Conservation (phyloP, 495 filamentous ascomycete genomes). For the Rhypophila decipiens region DNA sequence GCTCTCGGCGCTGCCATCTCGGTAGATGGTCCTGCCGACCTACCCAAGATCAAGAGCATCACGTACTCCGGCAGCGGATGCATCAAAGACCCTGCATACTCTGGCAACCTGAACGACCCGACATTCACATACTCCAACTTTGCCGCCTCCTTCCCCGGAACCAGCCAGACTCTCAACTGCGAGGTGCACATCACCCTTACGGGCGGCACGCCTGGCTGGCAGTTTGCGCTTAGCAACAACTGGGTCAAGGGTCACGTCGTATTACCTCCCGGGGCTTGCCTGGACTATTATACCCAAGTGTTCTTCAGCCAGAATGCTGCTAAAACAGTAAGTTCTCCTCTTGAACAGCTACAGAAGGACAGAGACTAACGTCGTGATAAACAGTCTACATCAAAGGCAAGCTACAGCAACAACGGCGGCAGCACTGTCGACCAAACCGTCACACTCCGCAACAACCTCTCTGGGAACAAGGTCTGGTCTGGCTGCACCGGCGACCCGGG, state of each 20-base stretch:
- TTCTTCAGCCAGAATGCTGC: conserved; percentile 35
- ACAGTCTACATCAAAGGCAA: not conserved
- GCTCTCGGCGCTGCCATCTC: not conserved
- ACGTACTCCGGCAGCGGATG: conserved; percentile 36
- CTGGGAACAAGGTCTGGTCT: conserved; percentile 27
- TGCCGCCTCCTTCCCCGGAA: conserved; percentile 21
- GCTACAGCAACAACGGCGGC: conserved; percentile 15
- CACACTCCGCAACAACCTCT: conserved; percentile 21
- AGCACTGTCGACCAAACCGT: conserved; percentile 23
- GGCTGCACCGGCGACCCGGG: conserved; percentile 32
- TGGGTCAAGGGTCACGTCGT: conserved; percentile 26
- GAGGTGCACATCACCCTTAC: conserved; percentile 30
- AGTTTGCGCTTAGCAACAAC: conserved; percentile 31
- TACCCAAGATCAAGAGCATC: conserved; percentile 26
- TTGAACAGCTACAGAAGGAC: no score
- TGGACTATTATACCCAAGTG: conserved; percentile 33
- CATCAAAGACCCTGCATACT: conserved; percentile 22
- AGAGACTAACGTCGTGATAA: not conserved
- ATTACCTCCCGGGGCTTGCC: conserved; percentile 24
- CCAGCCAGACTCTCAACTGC: conserved; percentile 31
- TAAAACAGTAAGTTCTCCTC: conserved; percentile 24
- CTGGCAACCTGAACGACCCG: conserved; percentile 29
- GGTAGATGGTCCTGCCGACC: conserved; percentile 17
- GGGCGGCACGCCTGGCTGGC: conserved; percentile 34
- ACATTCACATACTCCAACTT: conserved; percentile 29